Base-by-base conservation (phyloP, 306 rosid species). In the Cucurbita pepo region DNA sequence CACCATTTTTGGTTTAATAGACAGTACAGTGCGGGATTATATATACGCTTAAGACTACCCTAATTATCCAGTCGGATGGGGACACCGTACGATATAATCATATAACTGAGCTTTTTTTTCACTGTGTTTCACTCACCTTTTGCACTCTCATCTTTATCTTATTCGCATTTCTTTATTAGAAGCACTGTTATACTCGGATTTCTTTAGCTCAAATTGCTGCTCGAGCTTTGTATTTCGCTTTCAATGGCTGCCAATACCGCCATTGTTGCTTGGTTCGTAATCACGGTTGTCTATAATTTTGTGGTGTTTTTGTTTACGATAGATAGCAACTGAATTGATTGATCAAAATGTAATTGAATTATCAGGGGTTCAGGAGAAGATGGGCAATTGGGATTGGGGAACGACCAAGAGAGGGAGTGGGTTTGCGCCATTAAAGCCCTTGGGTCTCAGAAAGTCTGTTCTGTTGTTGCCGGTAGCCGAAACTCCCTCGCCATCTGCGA, bases 341-440 rank as follows among this genome's bases (percentile, higher is more conserved):
- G 47, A 62, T 7, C 11, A n/a, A 34, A 44, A 19, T 30, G 36
- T 56, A 11, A 9, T 44, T 4, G 30, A 8, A 56, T 58, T 61
- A 14, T 19, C 88, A 92, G 99, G 97, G 99, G 99, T 25, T 89
- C 99, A 0, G 99, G 99, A 6, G 97, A 95, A 87, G 99, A 95
- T 53, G 97, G 99, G 0, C 99, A 91, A 77, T 66, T 95, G 38
- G 99, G 99, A 75, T 74, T 91, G 21, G 99, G 97, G 1, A 83
- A 65, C 74, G 79, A 89, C 77, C 97, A 91, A 44, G 99, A 95
- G 37, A 89, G 69, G 52, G 99, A 89, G 37, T 73, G 85, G 80
- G 95, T 84, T 5, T 89, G 86, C 80, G 76, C 69, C 25, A 77
- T 91, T 75, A 41, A 86, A 83, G 75, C 96, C 43, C 86, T 91